These are phyloP conservation scores for Crithidia bombi DNA, from an alignment of 208 protist genomes.

Conservation along the genomic window DNA sequence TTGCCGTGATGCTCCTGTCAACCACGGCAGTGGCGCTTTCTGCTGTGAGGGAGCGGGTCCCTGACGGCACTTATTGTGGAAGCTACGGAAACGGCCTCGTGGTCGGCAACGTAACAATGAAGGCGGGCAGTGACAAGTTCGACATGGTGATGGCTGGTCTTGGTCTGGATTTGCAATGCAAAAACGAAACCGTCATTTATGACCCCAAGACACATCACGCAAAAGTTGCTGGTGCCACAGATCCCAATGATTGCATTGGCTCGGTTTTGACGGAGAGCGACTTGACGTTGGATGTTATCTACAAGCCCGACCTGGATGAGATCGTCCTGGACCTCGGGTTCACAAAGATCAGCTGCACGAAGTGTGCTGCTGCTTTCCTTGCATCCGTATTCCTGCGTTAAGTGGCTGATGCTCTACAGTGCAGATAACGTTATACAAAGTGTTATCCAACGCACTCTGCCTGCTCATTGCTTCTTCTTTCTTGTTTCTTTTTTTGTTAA, in stretches of 20 bases:
- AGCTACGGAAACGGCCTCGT: constrained; percentile 55
- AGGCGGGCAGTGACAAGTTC: constrained; percentile 25
- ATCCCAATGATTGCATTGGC: constrained; percentile 77
- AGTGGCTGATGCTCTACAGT: neutral
- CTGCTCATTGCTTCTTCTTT: neutral
- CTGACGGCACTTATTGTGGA: constrained; percentile 61
- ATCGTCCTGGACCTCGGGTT: constrained; percentile 65
- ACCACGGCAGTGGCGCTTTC: neutral
- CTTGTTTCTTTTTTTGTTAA: neutral
- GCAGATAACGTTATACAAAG: neutral
- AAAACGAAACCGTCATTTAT: constrained; percentile 71
- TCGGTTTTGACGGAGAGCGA: constrained; percentile 43
- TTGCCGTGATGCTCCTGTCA: constrained; percentile 1
- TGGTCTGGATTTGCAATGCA: constrained; percentile 48
- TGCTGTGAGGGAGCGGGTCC: constrained; percentile 9
- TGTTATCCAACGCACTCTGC: neutral
- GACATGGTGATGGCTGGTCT: constrained; percentile 61
- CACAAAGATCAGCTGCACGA: constrained; percentile 48
- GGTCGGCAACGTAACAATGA: constrained; percentile 42
- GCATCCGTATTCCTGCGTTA: neutral
- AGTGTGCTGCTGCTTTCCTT: constrained; percentile 30
- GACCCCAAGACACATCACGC: constrained; percentile 47
- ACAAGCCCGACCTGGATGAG: constrained; percentile 45
- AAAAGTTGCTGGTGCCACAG: constrained; percentile 33
- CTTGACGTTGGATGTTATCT: constrained; percentile 48